Base-by-base conservation (phyloP, 2,329 filamentous ascomycete genomes). In the Hypoxylon sp. region DNA sequence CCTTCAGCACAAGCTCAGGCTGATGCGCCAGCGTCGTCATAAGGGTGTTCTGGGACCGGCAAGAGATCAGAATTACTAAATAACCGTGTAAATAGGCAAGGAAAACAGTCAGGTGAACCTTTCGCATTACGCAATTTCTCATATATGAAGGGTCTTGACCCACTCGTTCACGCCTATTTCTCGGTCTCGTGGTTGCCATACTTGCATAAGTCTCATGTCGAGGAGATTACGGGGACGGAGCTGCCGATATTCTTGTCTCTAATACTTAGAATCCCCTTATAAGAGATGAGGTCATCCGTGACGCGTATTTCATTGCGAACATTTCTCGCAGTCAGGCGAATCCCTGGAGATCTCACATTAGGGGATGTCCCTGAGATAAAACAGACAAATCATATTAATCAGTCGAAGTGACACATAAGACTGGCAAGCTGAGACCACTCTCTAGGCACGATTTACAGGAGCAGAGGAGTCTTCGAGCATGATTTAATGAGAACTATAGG, bases 1-100 rank as follows among this genome's bases (percentile, higher is more conserved):
- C 74, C 75, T 45, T 76, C 73, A 46, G 70, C 70, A 56, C 71
- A 73, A 55, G 65, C 70, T n/a, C 70, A 74, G 61, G 59, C 71
- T 2, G 57, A 69, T 54, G 63, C 70, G 51, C 67, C 73, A 7
- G 54, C 72, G 22, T 70, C 72, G 22, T 70, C 72, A 52, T 72
- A 36, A 70, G 52, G 22, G 24, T n/a, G 38, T 45, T 49, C 26
- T 32, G 12, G 12, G 61, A 28, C 45, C 32, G 28, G 20, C 30
- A 45, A 54, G n/a, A 26, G 53, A 38, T 12, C 61, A 40, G 45
- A 48, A 48, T 59, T 56, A 45, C 38, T 33, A 44, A 57, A 58
- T 49, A 58, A 59, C 45, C 16, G 45, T 70, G 65, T 69, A 70
- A 57, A 67, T 68, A 67, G 52, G n/a, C 59, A 65, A 20, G 60